Evolutionary conservation across 1,284 basidiomycete genomes (phyloP), one percentile per base, ranked within the genome.

Genomic region (Megacollybia platyphylla): DNA sequence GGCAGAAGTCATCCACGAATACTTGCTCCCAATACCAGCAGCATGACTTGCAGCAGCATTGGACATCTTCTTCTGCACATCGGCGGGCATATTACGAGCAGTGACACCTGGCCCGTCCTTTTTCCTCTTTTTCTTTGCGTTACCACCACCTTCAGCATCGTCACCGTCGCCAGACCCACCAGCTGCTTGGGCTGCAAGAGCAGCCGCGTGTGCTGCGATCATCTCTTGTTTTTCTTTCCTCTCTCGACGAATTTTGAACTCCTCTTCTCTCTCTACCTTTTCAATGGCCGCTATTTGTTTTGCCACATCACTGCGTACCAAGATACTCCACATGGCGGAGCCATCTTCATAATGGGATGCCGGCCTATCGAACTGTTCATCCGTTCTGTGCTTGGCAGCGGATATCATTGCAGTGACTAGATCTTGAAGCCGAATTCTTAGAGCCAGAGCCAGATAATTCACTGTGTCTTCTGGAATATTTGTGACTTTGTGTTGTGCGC

Each of bases 21-120:
- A 91, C 57, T 82, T 82, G 15, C 80, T 77, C 2, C 78, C 76
- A 28, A 87, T 56, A 0, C 87, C 87, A n/a, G 86, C 82, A 2
- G 84, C 85, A 54, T 87, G 83, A 51, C 77, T 81, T n/a, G 88
- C 87, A 4, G 85, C 83, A 27, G 84, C 84, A 57, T 90, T 88
- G 36, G 83, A 85, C 76, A 90, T 78, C 57, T 87, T 87, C 68
- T 90, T 90, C 50, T 81, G 68, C 51, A 88, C 83, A 52, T 90
- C 87, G 58, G 88, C 87, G 2, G 78, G 80, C 83, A 91, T 87
- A 55, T 89, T 90, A 45, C 79, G 68, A 40, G 86, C 85, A 0
- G 83, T 85, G 7, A 87, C 82, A 2, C 84, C 84, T 0, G 86
- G 85, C 0, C 86, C 86, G 26, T 86, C 81, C 57, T 83, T 84